Conservation (phyloP, 1,284 basidiomycete species). For the Violaceomyces palustris region DNA sequence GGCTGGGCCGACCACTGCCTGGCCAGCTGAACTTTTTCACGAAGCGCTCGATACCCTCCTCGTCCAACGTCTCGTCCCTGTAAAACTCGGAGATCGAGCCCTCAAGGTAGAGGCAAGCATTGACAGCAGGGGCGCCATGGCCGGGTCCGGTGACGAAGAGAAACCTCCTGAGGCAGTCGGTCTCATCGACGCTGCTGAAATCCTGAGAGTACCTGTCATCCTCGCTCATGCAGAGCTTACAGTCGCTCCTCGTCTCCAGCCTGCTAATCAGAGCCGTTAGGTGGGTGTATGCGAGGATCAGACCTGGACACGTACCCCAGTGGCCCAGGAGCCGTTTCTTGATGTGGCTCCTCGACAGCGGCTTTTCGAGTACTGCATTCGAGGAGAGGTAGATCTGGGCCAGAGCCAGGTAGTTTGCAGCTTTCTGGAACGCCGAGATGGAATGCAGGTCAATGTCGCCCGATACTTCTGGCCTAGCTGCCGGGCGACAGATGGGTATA, state of each 20-base stretch:
- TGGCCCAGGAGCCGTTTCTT: conserved; percentile 70
- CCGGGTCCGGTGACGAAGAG: conserved; percentile 61
- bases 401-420: conserved; percentile 48
- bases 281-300: conserved; percentile 73
- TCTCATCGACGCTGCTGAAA: conserved; percentile 54
- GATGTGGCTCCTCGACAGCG: conserved; percentile 58
- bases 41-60: conserved; percentile 64
- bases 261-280: conserved; percentile 65
- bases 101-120: conserved; percentile 76
- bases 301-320: conserved; percentile 61
- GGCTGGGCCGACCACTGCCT: conserved; percentile 60
- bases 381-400: conserved; percentile 69
- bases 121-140: conserved; percentile 65
- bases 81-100: conserved; percentile 70
- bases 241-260: not conserved
- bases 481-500: too few species aligned
- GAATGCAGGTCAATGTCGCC: conserved; percentile 8
- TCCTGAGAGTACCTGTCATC: conserved; percentile 55
- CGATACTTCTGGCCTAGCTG: too few species aligned
- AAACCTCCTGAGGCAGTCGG: too few species aligned
- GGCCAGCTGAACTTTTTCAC: conserved; percentile 65
- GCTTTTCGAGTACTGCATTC: conserved; percentile 64
- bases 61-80: conserved; percentile 66
- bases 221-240: conserved; percentile 1
- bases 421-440: conserved; percentile 18